These are phyloP conservation scores for Phialophora tarda DNA, from an alignment of 2,329 filamentous ascomycete genomes.

Conservation along the genomic window DNA sequence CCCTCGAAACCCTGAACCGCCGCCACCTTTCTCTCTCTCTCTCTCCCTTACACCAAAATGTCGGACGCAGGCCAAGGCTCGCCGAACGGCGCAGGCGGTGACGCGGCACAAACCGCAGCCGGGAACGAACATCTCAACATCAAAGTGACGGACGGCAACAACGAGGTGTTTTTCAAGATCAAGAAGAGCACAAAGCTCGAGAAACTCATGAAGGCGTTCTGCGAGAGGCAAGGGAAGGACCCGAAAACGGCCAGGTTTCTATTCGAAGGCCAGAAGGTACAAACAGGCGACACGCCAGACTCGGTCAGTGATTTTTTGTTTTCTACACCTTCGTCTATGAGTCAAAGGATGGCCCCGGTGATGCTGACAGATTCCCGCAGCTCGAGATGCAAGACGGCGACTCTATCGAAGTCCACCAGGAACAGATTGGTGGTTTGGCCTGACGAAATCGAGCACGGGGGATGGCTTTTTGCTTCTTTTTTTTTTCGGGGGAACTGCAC, in stretches of 20 bases:
- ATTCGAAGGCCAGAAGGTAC: conserved; percentile 93
- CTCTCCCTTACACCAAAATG: conserved; percentile 34
- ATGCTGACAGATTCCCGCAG: conserved; percentile 54
- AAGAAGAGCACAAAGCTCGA: conserved; percentile 94
- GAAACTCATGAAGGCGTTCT: conserved; percentile 98
- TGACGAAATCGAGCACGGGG: conserved; percentile 6
- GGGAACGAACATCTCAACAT: conserved; percentile 90
- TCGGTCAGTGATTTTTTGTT: conserved; percentile 66
- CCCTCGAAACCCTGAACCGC: neutral
- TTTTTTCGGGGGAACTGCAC: neutral
- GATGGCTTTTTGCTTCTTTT: neutral
- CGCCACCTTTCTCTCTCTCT: conserved; percentile 2
- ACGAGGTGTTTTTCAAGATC: conserved; percentile 99
- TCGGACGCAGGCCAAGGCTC: conserved; percentile 39
- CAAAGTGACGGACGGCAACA: conserved; percentile 99
- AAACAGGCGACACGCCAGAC: conserved; percentile 87
- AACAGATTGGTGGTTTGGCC: conserved; percentile 80
- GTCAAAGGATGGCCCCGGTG: conserved; percentile 11
- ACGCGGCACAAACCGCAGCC: conserved; percentile 36
- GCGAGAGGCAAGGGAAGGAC: conserved; percentile 91
- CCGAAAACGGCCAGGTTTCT: conserved; percentile 85
- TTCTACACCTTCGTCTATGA: neutral
- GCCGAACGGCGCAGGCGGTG: conserved; percentile 36
- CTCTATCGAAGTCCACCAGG: conserved; percentile 95
- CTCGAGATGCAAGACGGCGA: conserved; percentile 97